Base-by-base conservation (phyloP, 2,329 filamentous ascomycete genomes). In the Fusarium burgessii region DNA sequence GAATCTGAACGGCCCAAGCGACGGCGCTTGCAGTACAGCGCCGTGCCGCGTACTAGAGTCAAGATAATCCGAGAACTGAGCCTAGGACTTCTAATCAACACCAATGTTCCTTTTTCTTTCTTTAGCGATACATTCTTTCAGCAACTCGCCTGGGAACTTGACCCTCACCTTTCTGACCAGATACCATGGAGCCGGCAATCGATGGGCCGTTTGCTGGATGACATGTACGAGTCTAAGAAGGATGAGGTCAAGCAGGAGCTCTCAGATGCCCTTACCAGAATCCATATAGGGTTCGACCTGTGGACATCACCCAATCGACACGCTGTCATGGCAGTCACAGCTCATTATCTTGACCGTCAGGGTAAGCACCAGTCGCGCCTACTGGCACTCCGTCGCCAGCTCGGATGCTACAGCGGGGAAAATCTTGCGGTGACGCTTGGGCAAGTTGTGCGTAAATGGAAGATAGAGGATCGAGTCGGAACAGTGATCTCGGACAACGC, bases 21-120 rank as follows among this genome's bases (percentile, higher is more conserved):
- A 36, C 20, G 33, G n/a, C 46, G 46, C 46, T 50, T 38, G n/a
- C n/a, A 38, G 32, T 50, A 50, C n/a, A 50, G 46, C 12, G n/a
- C 46, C 13, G 32, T 50, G 33, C 46, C 20, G 8, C 32, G 33
- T 6, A 32, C 46, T 6, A 50, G 46, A 50, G 46, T 50, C n/a
- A 38, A 25, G 36, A 52, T 41, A 18, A 52, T 52, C 27, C 35
- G 23, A 32, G 50, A 52, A 52, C 9, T 52, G 8, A 41, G 50
- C 50, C 36, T 52, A 15, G 36, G 50, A 41, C 36, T 52, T 41
- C 25, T 52, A 15, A 41, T 52, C 15, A 41, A 52, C 36, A 41
- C 36, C 25, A 52, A 52, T 41, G 17, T 52, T 52, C 50, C 50
- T 20, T 52, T 52, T 32, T 52, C 50, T 14, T 50, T 50, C 32